A percentile compares a stretch with the other conserved stretches of the same genome.
Conservation (phyloP, 164 flowering plant species). For the grape (Vitis vinifera) region ASM3070453v1 NC_081811.1:26200001-26200500, state of each 20-base stretch:
- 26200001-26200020: not conserved
- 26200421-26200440: too few relatives aligned
- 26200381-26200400: too few relatives aligned
- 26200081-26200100: not conserved
- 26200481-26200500: too few relatives aligned
- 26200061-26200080: not conserved
- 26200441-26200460: too few relatives aligned
- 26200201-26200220: not conserved
- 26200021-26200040: constrained; percentile 1
- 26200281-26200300: constrained; percentile 67
- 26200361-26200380: not conserved
- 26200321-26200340: constrained; percentile 89
- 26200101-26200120: not conserved
- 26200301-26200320: constrained; percentile 75
- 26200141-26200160: not conserved
- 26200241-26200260: constrained; percentile 66
- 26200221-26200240: not conserved
- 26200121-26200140: not conserved
- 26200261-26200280: constrained; percentile 74
- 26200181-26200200: too few relatives aligned
- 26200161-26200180: not conserved
- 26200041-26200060: not conserved
- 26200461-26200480: too few relatives aligned
- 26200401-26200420: too few relatives aligned
- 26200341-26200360: constrained; percentile 56